phyloP scores from a whole-genome alignment of 257 asterid genomes.

The Solanum pinnatisectum region DNA sequence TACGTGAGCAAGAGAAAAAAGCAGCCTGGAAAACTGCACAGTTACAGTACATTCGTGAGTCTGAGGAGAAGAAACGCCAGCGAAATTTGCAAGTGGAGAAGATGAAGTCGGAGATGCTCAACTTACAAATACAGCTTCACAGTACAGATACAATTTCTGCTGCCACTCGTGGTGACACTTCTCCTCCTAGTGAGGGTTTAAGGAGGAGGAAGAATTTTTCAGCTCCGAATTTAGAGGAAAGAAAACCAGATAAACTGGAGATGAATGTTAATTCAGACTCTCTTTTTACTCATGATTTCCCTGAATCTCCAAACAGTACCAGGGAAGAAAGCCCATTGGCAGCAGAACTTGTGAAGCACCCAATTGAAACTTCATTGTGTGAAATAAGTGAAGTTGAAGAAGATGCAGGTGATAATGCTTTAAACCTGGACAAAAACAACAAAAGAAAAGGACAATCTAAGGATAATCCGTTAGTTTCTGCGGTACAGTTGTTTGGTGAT shows the following conservation, averaged over 20 bases:
- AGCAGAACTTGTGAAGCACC: slow-evolving; percentile 37
- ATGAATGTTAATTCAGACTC: slow-evolving; percentile 28
- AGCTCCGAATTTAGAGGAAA: slow-evolving; percentile 26
- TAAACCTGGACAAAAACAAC: slow-evolving; percentile 26
- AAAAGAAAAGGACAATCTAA: slow-evolving; percentile 45
- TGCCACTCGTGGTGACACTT: slow-evolving; percentile 34
- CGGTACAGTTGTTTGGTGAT: slow-evolving; percentile 84
- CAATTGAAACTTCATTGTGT: slow-evolving; percentile 31
- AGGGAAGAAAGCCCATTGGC: slow-evolving; percentile 46
- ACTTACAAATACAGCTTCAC: slow-evolving; percentile 84
- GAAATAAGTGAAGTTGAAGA: slow-evolving; percentile 78
- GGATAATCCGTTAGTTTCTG: slow-evolving; percentile 79
- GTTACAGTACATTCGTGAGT: slow-evolving; percentile 80
- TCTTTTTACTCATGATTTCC: slow-evolving; percentile 28
- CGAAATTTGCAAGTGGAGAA: slow-evolving; percentile 96
- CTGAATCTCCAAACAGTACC: slow-evolving; percentile 53
- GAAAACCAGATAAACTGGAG: slow-evolving; percentile 49
- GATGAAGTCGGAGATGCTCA: slow-evolving; percentile 99
- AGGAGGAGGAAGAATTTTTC: slow-evolving; percentile 45
- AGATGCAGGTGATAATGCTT: slow-evolving; percentile 29
- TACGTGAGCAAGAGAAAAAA: slow-evolving; percentile 91
- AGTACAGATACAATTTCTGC: slow-evolving; percentile 57
- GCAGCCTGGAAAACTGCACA: slow-evolving; percentile 95
- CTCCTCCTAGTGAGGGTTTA: slow-evolving; percentile 60
- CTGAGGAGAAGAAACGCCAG: slow-evolving; percentile 82